phyloP scores from a whole-genome alignment of 805 yeast genomes.

The Cyberlindnera lachancei region DNA sequence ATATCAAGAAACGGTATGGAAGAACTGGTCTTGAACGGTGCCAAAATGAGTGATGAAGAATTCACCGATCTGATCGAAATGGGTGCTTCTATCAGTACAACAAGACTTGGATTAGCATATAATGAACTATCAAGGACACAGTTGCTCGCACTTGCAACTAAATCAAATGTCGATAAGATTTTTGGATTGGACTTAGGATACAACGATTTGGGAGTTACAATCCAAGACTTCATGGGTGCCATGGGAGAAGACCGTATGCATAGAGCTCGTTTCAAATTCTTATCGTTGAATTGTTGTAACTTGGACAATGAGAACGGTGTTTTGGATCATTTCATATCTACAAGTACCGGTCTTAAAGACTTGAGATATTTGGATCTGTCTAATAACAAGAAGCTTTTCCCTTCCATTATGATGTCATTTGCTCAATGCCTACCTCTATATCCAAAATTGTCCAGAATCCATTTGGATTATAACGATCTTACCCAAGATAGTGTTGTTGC shows the following conservation, averaged over 20 bases:
- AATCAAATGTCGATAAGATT: slow-evolving; percentile 42
- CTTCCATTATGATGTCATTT: slow-evolving; percentile 43
- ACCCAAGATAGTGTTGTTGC: slow-evolving; percentile 45
- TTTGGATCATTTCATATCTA: slow-evolving; percentile 33
- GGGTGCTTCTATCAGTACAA: slow-evolving; percentile 52
- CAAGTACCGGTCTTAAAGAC: slow-evolving; percentile 45
- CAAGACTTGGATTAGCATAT: slow-evolving; percentile 72
- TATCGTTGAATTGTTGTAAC: slow-evolving; percentile 65
- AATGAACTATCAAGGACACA: slow-evolving; percentile 59
- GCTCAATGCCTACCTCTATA: slow-evolving; percentile 64
- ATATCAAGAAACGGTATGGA: slow-evolving; percentile 72
- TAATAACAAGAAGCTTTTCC: slow-evolving; percentile 66
- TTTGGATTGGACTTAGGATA: slow-evolving; percentile 80
- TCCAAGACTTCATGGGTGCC: slow-evolving; percentile 22
- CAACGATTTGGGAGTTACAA: slow-evolving; percentile 49
- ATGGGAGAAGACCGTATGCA: slow-evolving; percentile 19
- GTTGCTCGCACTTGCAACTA: slow-evolving; percentile 46
- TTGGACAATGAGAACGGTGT: slow-evolving; percentile 30
- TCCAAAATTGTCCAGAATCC: slow-evolving; percentile 54
- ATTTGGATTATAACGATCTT: slow-evolving; percentile 64
- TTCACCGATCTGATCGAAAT: slow-evolving; percentile 52
- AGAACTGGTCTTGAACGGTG: slow-evolving; percentile 76
- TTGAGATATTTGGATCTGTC: slow-evolving; percentile 73
- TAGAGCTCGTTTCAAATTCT: slow-evolving; percentile 30
- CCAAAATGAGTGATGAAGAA: slow-evolving; percentile 52